Conservation (phyloP, 345 rosid genomes). For the Geranium brycei region DNA sequence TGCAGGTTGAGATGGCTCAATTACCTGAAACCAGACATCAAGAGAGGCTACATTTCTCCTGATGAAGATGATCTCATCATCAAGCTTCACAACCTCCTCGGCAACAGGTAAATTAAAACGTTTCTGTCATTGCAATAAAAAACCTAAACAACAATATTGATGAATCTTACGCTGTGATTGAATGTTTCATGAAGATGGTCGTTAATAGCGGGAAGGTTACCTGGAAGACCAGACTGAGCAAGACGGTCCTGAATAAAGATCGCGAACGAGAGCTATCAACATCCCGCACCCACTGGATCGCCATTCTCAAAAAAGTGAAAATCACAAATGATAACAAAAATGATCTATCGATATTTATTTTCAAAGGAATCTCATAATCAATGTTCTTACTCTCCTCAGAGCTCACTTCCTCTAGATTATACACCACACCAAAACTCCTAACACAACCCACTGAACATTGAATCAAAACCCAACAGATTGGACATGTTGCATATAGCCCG, state of each 20-base stretch:
- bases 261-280: background rate
- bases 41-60: background rate
- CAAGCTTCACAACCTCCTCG: background rate
- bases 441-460: too few relatives aligned
- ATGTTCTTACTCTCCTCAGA: too few relatives aligned
- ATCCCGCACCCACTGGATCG: background rate
- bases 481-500: too few relatives aligned
- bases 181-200: background rate
- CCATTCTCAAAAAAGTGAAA: background rate
- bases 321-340: background rate
- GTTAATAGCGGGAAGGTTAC: background rate
- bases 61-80: constrained; percentile 1
- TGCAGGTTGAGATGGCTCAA: background rate
- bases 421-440: too few relatives aligned
- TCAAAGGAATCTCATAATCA: too few relatives aligned
- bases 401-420: too few relatives aligned
- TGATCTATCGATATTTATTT: too few relatives aligned
- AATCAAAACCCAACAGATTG: too few relatives aligned
- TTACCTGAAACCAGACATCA: background rate
- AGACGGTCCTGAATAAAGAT: background rate
- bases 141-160: too few relatives aligned
- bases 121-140: too few relatives aligned
- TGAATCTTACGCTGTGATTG: too few relatives aligned
- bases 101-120: background rate
- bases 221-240: background rate